Conservation (phyloP, 140 eudicot species). For the Anethum foeniculum region DNA sequence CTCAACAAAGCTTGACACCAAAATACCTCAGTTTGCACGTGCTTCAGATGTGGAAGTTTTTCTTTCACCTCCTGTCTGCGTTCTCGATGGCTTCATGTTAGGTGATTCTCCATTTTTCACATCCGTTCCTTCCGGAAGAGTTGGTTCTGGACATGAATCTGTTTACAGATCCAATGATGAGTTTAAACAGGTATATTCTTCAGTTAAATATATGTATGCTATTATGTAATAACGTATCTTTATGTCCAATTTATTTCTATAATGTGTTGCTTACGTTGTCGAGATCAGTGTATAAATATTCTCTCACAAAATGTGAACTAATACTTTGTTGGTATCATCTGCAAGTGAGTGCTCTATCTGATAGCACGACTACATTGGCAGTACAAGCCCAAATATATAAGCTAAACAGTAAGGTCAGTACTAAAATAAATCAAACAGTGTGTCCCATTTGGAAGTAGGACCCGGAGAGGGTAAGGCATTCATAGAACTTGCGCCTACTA, state of each 20-base stretch:
- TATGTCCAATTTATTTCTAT: background rate
- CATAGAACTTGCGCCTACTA: background rate
- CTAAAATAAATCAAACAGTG: background rate
- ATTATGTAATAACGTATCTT: background rate
- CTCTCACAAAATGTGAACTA: background rate
- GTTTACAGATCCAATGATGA: slow-evolving; percentile 89
- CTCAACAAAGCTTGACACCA: slow-evolving; percentile 90
- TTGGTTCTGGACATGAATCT: slow-evolving; percentile 83
- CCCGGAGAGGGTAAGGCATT: background rate
- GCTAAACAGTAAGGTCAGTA: background rate
- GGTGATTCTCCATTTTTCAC: slow-evolving; percentile 99
- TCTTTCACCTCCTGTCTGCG: slow-evolving; percentile 82
- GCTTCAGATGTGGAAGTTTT: slow-evolving; percentile 98
- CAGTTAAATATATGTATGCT: background rate
- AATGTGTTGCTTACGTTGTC: background rate
- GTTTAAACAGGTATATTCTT: slow-evolving; percentile 68
- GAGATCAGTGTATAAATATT: background rate
- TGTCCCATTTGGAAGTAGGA: background rate
- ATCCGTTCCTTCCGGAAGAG: slow-evolving; percentile 99
- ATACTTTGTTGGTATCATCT: background rate
- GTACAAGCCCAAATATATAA: background rate
- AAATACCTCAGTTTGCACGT: slow-evolving; percentile 89
- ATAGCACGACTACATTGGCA: background rate
- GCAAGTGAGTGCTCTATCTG: background rate
- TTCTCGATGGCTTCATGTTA: slow-evolving; percentile 84